Conservation (phyloP, 192 early-diverging fungal genomes). For the Umbelopsis vinacea region DNA sequence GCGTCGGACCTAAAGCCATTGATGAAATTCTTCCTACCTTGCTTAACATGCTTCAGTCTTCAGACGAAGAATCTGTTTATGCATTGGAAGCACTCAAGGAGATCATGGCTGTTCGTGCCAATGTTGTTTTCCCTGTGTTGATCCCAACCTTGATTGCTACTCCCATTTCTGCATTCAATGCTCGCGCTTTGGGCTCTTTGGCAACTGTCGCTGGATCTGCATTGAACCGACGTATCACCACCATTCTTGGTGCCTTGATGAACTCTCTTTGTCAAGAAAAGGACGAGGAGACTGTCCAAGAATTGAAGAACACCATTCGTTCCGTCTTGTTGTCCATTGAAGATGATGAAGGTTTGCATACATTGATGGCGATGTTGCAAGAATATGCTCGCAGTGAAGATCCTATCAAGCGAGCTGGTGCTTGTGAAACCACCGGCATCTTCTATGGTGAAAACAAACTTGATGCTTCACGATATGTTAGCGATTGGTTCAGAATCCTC, state of each 20-base stretch:
- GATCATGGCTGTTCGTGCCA: slow-evolving; percentile 96
- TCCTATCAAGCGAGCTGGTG: slow-evolving; percentile 50
- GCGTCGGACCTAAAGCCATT: slow-evolving; percentile 89
- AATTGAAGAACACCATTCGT: slow-evolving; percentile 75
- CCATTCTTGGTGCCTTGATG: slow-evolving; percentile 84
- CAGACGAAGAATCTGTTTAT: slow-evolving; percentile 61
- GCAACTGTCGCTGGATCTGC: slow-evolving; percentile 89
- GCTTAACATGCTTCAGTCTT: slow-evolving; percentile 74
- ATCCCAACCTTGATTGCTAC: slow-evolving; percentile 91
- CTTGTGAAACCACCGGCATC: slow-evolving; percentile 64
- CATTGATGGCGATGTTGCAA: slow-evolving; percentile 78
- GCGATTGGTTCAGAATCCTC: slow-evolving; percentile 82
- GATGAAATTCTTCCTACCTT: slow-evolving; percentile 92
- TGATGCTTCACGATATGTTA: slow-evolving; percentile 67
- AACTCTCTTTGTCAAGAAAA: slow-evolving; percentile 72
- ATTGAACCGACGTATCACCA: slow-evolving; percentile 79
- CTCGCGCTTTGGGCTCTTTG: slow-evolving; percentile 84
- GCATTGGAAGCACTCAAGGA: slow-evolving; percentile 96
- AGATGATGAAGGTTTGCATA: slow-evolving; percentile 80
- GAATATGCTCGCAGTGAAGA: slow-evolving; percentile 70
- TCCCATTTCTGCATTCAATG: slow-evolving; percentile 92
- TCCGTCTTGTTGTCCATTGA: slow-evolving; percentile 77
- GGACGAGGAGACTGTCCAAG: slow-evolving; percentile 63
- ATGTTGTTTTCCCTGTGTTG: slow-evolving; percentile 97
- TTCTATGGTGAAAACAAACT: slow-evolving; percentile 70